phyloP scores from a whole-genome alignment of 2,329 filamentous ascomycete genomes.

The Geosmithia putterillii region DNA sequence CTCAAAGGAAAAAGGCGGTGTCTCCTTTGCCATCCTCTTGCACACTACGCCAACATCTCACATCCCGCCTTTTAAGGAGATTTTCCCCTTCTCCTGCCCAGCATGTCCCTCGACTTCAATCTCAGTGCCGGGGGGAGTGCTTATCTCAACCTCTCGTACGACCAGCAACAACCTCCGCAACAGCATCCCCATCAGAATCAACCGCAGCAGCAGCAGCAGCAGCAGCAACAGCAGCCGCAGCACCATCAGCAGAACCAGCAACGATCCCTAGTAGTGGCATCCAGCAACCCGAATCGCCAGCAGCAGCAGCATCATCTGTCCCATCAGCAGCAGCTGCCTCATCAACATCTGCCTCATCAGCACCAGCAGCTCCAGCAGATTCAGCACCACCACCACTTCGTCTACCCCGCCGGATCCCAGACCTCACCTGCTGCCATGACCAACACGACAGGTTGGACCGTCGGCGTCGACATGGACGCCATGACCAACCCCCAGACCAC shows the following conservation, averaged over 20 bases:
- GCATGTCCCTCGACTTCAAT: conserved; percentile 49
- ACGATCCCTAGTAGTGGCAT: background rate
- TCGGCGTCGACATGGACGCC: conserved; percentile 3
- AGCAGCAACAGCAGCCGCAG: conserved; percentile 4
- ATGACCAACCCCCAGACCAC: conserved; percentile 11
- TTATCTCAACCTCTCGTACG: conserved; percentile 48
- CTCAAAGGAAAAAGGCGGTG: conserved; percentile 27
- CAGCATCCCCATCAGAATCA: conserved; percentile 18
- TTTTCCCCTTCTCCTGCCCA: conserved; percentile 19
- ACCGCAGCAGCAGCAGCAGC: conserved; percentile 5
- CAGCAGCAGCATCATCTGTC: conserved; percentile 9
- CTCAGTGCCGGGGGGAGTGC: conserved; percentile 41
- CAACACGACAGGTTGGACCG: conserved; percentile 4
- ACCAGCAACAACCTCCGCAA: conserved; percentile 41
- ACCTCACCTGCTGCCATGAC: conserved; percentile 10
- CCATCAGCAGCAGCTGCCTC: conserved; percentile 8
- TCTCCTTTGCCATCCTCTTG: conserved; percentile 19
- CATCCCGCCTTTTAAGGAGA: conserved; percentile 12
- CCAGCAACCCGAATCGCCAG: conserved; percentile 23
- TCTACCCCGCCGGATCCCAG: background rate
- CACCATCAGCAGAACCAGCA: background rate
- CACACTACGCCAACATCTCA: conserved; percentile 21
- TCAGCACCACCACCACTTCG: background rate
- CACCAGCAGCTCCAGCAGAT: background rate
- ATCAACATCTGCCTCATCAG: background rate